A percentile compares a stretch with the other conserved stretches of the same genome.
These are phyloP conservation scores for Barnettozyma salicaria DNA, from an alignment of 805 yeast species.

Conservation along the genomic window DNA sequence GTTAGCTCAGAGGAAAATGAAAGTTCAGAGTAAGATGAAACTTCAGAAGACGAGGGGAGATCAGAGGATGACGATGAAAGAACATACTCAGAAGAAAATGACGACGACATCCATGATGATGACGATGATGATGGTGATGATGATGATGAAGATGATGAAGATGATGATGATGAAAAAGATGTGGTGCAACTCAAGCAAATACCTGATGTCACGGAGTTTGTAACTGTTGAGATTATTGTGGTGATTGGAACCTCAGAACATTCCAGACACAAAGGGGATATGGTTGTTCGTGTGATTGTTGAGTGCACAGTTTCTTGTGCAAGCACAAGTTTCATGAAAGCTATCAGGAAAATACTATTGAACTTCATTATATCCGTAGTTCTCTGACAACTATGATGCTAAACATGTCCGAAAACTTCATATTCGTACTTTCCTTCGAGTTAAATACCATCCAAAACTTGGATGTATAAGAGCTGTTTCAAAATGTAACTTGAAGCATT, in stretches of 20 bases:
- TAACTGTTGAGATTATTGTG: not conserved
- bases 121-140: conserved; percentile 1
- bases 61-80: conserved; percentile 1
- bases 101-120: not conserved
- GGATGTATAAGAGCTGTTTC: too few species aligned
- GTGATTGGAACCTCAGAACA: too few species aligned
- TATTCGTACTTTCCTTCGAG: too few species aligned
- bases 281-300: not conserved
- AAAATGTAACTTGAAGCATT: too few species aligned
- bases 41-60: not conserved
- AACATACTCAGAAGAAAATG: conserved; percentile 1
- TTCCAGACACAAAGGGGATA: not conserved
- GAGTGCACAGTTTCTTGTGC: not conserved
- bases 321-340: too few species aligned
- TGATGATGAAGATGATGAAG: conserved; percentile 2
- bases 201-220: not conserved
- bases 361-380: too few species aligned
- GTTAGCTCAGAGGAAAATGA: conserved; percentile 1
- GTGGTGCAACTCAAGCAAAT: not conserved
- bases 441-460: too few species aligned
- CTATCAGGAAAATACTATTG: too few species aligned
- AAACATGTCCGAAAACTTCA: too few species aligned
- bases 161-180: not conserved
- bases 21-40: too few species aligned
- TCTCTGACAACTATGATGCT: too few species aligned